phyloP scores from a whole-genome alignment of 495 filamentous ascomycete species.

The Hypoxylon intermedium region DNA sequence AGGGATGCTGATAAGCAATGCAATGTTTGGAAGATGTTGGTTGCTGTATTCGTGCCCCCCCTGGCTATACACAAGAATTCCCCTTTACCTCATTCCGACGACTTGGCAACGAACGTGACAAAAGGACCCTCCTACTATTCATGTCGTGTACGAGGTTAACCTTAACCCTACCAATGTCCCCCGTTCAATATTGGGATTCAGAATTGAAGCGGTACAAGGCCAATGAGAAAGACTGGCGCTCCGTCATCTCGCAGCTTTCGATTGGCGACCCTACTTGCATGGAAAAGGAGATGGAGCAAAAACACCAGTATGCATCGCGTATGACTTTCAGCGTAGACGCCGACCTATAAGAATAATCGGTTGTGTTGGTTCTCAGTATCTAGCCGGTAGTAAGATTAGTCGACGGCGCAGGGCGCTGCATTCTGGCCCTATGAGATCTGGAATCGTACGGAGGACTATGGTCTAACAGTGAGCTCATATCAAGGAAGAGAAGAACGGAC shows the following conservation, averaged over 20 bases:
- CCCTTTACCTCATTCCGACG: constrained; percentile 12
- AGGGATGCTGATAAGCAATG: constrained; percentile 29
- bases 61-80: constrained; percentile 2
- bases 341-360: constrained; percentile 11
- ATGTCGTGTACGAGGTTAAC: background rate
- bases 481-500: too few relatives aligned
- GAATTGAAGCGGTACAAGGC: background rate
- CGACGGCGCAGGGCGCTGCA: constrained; percentile 20
- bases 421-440: constrained; percentile 35
- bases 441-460: background rate
- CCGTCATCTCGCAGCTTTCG: background rate
- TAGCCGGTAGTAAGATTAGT: constrained; percentile 38
- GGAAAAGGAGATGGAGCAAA: background rate
- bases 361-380: constrained; percentile 21
- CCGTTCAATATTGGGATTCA: background rate
- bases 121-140: background rate
- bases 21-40: constrained; percentile 12
- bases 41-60: constrained; percentile 7
- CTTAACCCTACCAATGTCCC: background rate
- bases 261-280: background rate
- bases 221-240: background rate
- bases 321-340: constrained; percentile 16
- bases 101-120: background rate
- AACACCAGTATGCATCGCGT: constrained; percentile 4
- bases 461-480: background rate